Evolutionary conservation across 768 basidiomycete species (phyloP), one percentile per base, ranked within the genome.

Genomic region (Dioszegia aurantiaca): DNA sequence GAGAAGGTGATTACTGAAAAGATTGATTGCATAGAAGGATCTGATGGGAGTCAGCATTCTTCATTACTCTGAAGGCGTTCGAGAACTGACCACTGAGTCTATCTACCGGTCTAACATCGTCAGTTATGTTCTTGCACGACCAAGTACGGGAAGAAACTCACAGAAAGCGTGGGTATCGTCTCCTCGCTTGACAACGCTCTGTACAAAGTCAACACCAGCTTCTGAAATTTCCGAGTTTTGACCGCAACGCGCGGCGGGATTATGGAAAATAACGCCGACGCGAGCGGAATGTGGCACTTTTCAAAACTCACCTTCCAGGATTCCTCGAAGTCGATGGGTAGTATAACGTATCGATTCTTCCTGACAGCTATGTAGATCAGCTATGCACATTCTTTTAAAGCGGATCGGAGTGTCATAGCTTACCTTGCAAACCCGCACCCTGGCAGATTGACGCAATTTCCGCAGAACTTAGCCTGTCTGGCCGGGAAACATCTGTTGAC

Each of bases 131-230:
- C 45, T 3, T 19, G 37, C 28, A 41, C 3, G 1, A 5, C 19
- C 14, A 11, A 14, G 24, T 14, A 27, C 14, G n/a, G 14, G 39
- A 39, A 16, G 40, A 8, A 36, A 76, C 81, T 64, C 68, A 87
- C 92, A 99, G 78, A 99, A 99, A 63, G 95, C 94, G 79, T 89
- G 88, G 27, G 91, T 97, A 72, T 98, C 94, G 80, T 98, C 90
- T 40, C 85, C 84, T 69, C 89, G 84, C 82, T 97, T 98, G 84
- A 98, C 90, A 31, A 87, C 89, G 87, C 91, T 87, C 92, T 95
- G 59, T 60, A 67, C 48, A 61, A 60, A 55, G 55, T 64, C 59
- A 67, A 44, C 49, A 62, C 44, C 60, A 56, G 73, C 75, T 73
- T 77, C 52, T 11, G 47, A 55, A 51, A 66, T 36, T n/a, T 44